Conservation (phyloP, 108 stramenopile species). For the Mayamaea pseudoterrestris region DNA sequence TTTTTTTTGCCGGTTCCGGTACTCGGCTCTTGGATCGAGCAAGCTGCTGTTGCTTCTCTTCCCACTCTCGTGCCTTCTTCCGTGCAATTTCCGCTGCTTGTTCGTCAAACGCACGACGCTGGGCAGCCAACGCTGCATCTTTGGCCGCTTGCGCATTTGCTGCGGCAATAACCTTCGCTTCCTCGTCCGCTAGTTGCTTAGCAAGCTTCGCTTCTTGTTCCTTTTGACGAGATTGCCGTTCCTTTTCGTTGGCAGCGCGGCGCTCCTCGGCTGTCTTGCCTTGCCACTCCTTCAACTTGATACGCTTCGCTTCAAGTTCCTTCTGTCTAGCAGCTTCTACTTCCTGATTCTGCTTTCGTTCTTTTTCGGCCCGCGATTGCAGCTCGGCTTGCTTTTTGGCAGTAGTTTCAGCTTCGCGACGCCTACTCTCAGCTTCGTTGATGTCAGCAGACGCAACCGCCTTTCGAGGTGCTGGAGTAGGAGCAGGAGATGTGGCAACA, state of each 20-base stretch:
- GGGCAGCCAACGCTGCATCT: constrained; percentile 44
- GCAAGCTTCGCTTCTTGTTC: constrained; percentile 1
- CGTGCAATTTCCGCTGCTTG: constrained; percentile 49
- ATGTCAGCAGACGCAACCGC: constrained; percentile 5
- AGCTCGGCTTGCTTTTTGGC: constrained; percentile 15
- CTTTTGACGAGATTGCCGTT: constrained; percentile 5
- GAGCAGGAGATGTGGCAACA: constrained; percentile 18
- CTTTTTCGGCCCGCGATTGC: too few species aligned
- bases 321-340: constrained; percentile 6
- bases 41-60: constrained; percentile 32
- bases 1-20: constrained; percentile 9
- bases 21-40: neutral
- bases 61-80: constrained; percentile 43
- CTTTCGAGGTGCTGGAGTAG: constrained; percentile 12
- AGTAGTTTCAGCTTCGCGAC: constrained; percentile 6
- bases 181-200: neutral
- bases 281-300: constrained; percentile 19
- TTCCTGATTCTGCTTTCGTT: neutral
- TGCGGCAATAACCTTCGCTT: constrained; percentile 6
- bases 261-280: constrained; percentile 33
- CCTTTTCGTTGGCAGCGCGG: constrained; percentile 28
- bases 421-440: constrained; percentile 8
- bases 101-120: constrained; percentile 42
- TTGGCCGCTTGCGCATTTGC: constrained; percentile 42
- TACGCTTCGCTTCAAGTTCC: constrained; percentile 23